Evolutionary conservation across 495 filamentous ascomycete species (phyloP), one percentile per base, ranked within the genome.

Genomic region (Penicillium macrosclerotiorum): DNA sequence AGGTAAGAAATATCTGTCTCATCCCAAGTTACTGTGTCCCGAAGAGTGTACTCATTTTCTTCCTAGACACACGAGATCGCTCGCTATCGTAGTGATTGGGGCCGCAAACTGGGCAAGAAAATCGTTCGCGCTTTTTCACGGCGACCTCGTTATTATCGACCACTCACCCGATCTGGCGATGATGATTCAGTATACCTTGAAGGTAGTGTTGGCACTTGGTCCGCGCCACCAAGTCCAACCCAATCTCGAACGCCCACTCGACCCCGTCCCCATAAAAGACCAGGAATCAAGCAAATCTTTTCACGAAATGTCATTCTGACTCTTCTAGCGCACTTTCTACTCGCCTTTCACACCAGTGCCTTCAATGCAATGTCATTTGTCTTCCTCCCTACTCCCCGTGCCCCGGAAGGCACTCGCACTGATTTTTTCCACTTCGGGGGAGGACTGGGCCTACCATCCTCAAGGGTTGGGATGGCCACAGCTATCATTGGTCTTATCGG

Each of bases 341-440:
- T 91, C 12, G 79, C 82, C n/a, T 72, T 88, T 50, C 88, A 92
- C 60, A 81, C 84, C 25, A 79, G 82, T 26, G 82, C 86, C 6
- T 92, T 88, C 72, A 86, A 84, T 64, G 76, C 83, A 35, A 73
- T 90, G 53, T 85, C 84, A 34, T 86, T 84, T 37, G 75, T 86
- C 18, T 88, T 86, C 59, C 69, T 92, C 38, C 84, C 83, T 7
- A 81, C 80, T 3, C 84, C 86, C 0, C 76, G 75, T 8, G 74
- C 78, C 7, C 65, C 72, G 13, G 72, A 77, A 14, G 52, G 54
- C 36, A 62, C 67, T n/a, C 71, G 64, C 5, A 55, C 62, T 16
- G 68, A 73, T 1, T 69, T 81, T 18, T 75, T 89, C 57, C 72
- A 74, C 47, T 92, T 90, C 63, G 76, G 77, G 13, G 88, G 88